Evolutionary conservation across 2,329 filamentous ascomycete species (phyloP), one percentile per base, ranked within the genome.

Genomic region (Dothideomycetes sp.): DNA sequence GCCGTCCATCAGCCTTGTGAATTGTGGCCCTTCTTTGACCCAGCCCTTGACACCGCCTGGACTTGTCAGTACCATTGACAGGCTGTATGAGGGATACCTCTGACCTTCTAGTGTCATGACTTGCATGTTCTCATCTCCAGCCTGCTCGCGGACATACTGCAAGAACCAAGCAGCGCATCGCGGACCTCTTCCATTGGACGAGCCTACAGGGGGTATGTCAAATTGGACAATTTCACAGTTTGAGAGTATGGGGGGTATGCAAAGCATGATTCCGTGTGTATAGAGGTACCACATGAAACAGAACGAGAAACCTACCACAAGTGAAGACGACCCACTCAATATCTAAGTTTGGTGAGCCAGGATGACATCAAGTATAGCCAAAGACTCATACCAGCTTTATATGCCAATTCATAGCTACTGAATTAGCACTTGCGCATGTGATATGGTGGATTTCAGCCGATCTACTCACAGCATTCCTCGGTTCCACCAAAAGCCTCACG

Each of bases 241-340:
- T n/a, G n/a, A n/a, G n/a, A n/a, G n/a, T n/a, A n/a, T n/a, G n/a
- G n/a, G n/a, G n/a, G n/a, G n/a, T n/a, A n/a, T n/a, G n/a, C n/a
- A n/a, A n/a, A n/a, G n/a, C n/a, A n/a, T n/a, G n/a, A n/a, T n/a
- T n/a, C n/a, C n/a, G n/a, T n/a, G n/a, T n/a, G n/a, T n/a, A n/a
- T n/a, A n/a, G n/a, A n/a, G n/a, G n/a, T n/a, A n/a, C n/a, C n/a
- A n/a, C n/a, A n/a, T n/a, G n/a, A n/a, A n/a, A n/a, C n/a, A n/a
- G n/a, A n/a, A n/a, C n/a, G n/a, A n/a, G n/a, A 4, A 38, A 58
- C 49, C 50, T 54, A 53, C 62, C 63, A 47, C 65, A 68, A 18
- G 65, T 66, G 47, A 69, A 68, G 4, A 65, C 63, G 2, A 69
- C 63, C 50, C 59, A 58, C 40, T 61, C 62, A 12, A 68, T 56